A percentile compares a stretch with the other conserved stretches of the same genome.
Conservation (phyloP, 768 basidiomycete genomes). For the Hypholoma sublateritium region DNA sequence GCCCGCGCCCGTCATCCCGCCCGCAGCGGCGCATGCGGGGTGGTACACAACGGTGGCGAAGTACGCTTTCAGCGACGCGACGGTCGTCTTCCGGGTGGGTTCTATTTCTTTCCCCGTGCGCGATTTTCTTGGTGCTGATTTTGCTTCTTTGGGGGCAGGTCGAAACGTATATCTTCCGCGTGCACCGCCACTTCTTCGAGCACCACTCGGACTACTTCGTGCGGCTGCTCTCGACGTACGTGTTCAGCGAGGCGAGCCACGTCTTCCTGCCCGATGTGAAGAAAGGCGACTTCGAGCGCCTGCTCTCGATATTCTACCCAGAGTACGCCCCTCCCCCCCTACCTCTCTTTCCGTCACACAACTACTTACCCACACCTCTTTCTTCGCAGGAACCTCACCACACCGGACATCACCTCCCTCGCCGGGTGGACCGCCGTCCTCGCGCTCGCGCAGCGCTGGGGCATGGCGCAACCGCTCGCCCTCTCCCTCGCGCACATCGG, state of each 20-base stretch:
- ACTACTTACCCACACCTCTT: background rate
- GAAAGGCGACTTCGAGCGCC: slow-evolving; percentile 31
- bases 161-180: slow-evolving; percentile 21
- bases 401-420: slow-evolving; percentile 28
- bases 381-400: slow-evolving; percentile 25
- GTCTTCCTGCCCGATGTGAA: slow-evolving; percentile 35
- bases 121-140: background rate
- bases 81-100: slow-evolving; percentile 20
- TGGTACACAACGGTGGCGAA: slow-evolving; percentile 8
- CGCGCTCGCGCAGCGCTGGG: slow-evolving; percentile 27
- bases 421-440: slow-evolving; percentile 39
- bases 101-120: background rate
- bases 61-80: slow-evolving; percentile 21
- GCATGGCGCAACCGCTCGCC: slow-evolving; percentile 14
- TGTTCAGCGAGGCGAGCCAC: slow-evolving; percentile 6
- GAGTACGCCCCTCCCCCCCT: slow-evolving; percentile 20
- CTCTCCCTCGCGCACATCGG: slow-evolving; percentile 17
- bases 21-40: background rate
- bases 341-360: background rate
- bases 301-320: slow-evolving; percentile 35
- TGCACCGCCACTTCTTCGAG: slow-evolving; percentile 28
- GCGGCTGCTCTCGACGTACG: slow-evolving; percentile 12
- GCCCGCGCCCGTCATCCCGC: slow-evolving; percentile 7
- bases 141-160: slow-evolving; percentile 16
- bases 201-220: slow-evolving; percentile 24